Base-by-base conservation (phyloP, 1,284 basidiomycete genomes). In the Anthracocystis walkeri region DNA sequence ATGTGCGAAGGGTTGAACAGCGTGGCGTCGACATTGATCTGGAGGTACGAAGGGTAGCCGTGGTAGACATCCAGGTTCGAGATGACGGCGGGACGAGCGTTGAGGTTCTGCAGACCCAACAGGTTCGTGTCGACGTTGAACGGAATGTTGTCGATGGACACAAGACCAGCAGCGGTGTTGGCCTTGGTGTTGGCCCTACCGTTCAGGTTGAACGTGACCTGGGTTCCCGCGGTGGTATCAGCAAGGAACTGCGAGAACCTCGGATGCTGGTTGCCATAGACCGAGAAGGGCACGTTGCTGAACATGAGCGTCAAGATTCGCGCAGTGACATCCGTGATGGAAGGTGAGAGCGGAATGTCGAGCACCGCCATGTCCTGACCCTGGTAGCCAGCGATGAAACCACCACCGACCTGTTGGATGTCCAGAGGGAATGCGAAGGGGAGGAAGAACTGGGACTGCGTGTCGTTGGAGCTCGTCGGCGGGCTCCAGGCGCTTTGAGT, bases 351-450 rank as follows among this genome's bases (percentile, higher is more conserved):
- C 0, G 91, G 91, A 46, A 93, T 88, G 51, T 87, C 86, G 61
- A 93, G 87, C 59, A 89, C 86, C 7, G 91, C 92, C 67, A 92
- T 90, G 21, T 89, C 86, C 58, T 87, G 86, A 8, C 89, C 89
- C 21, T 89, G 82, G 73, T 88, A 89, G 27, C 88, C 88, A 46
- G 90, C 87, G 0, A 88, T 89, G 71, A 92, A 89, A 46, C 89
- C 90, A 85, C 91, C 90, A 61, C 89, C 87, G 54, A 92, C 84
- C 4, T 89, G 87, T 20, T 87, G 87, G 69, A 92, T 90, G 79
- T 92, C 89, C 56, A 92, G 73, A 0, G 92, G 91, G 86, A 93
- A 92, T 31, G 82, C 87, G 81, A 92, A 93, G 2, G 92, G 92
- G 11, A 92, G 85, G 49, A 87, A 88, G 86, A 93, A 92, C 3